Evolutionary conservation across 148 eudicot species (phyloP), one percentile per base, ranked within the genome.

Genomic region (Bassia scoparia): DNA sequence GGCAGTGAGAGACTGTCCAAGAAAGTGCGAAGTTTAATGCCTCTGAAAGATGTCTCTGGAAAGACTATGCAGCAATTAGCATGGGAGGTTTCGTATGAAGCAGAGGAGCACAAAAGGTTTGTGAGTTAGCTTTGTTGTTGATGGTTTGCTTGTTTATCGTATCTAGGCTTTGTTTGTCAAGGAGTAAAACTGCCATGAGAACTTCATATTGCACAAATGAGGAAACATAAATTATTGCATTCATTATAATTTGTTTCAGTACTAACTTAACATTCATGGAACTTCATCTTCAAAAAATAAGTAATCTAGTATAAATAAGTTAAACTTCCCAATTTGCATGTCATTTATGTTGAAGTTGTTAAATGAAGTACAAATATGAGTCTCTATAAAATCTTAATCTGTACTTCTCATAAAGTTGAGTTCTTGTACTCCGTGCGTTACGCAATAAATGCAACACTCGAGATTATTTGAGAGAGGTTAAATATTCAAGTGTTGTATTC

Each of bases 31-130:
- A 86, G 81, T 34, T 71, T 96, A 74, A 86, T 92, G 96, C 97
- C 97, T 14, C 74, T 92, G 77, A 91, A 92, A 74, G 97, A 92
- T 67, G 73, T 92, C 48, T 90, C 92, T 34, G 99, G 95, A 76
- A 85, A 80, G 82, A 85, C 88, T 30, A 84, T 92, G 74, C 87
- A 89, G 70, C 90, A 93, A 74, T 79, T 87, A 68, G 87, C 86
- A 67, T 84, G 84, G 92, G 93, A 89, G 78, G 80, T 84, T 84
- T 76, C 73, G 11, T 69, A 75, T 18, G 65, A 81, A 79, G 67
- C 76, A 34, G 90, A 83, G 62, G 79, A 76, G 76, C 78, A 76
- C 27, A 73, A 85, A 67, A 92, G 96, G 99, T 96, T 34, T 70
- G 82, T 82, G 43, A 79, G 31, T 67, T 72, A 41, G 23, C 15